phyloP scores from a whole-genome alignment of 2,329 filamentous ascomycete species.

The Ceratocystis destructans region DNA sequence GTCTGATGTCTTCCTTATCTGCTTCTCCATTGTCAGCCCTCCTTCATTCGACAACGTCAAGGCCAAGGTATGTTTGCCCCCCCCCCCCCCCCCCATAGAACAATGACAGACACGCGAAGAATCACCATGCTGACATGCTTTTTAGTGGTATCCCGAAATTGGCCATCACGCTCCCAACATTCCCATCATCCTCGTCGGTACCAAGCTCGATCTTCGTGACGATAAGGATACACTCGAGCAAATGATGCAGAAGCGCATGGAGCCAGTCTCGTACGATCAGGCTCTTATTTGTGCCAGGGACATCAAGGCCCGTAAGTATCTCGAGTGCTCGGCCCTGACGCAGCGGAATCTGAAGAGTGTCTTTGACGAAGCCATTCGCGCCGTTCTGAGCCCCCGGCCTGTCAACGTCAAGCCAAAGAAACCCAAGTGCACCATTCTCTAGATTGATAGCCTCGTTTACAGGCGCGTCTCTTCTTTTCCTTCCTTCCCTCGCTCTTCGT shows the following conservation, averaged over 20 bases:
- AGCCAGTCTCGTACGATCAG: conserved; percentile 90
- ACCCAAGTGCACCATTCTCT: conserved; percentile 57
- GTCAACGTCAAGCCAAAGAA: conserved; percentile 45
- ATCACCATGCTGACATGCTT: too few species aligned
- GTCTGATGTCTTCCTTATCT: conserved; percentile 96
- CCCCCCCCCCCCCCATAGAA: too few species aligned
- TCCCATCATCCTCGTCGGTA: conserved; percentile 92
- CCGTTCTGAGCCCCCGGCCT: conserved; percentile 56
- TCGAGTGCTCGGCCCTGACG: conserved; percentile 93
- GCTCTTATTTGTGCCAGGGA: conserved; percentile 81
- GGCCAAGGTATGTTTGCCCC: conserved; percentile 59
- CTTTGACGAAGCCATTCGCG: conserved; percentile 93
- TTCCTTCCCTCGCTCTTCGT: neutral
- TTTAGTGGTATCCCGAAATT: conserved; percentile 91
- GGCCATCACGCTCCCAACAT: conserved; percentile 92
- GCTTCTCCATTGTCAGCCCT: conserved; percentile 95
- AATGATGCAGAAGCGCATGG: conserved; percentile 84
- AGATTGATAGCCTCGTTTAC: conserved; percentile 23
- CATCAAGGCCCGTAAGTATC: conserved; percentile 90
- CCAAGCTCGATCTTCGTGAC: conserved; percentile 90
- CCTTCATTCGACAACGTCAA: conserved; percentile 98
- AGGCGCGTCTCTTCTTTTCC: neutral
- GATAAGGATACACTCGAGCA: conserved; percentile 70
- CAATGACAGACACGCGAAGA: neutral
- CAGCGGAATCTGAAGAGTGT: conserved; percentile 97